Conservation (phyloP, 2,329 filamentous ascomycete genomes). For the Diaporthe citrichinensis region DNA sequence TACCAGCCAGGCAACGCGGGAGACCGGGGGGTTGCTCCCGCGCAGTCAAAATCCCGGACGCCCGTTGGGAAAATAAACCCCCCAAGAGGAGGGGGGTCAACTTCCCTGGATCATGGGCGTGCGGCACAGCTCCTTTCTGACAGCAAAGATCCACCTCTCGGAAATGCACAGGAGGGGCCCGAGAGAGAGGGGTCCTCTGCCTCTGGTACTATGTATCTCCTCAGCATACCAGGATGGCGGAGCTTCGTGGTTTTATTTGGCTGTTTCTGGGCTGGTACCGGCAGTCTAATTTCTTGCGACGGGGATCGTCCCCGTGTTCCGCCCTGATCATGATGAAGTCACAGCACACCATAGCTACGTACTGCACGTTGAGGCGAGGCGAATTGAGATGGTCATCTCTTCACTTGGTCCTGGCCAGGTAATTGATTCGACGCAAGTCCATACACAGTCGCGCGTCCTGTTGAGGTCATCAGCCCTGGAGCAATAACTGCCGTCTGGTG, state of each 20-base stretch:
- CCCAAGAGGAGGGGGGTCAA: too few relatives aligned
- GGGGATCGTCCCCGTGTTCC: not conserved
- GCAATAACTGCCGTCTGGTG: conserved; percentile 6
- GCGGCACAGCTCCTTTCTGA: conserved; percentile 18
- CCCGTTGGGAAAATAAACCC: conserved; percentile 9
- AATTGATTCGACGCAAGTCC: not conserved
- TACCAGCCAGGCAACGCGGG: not conserved
- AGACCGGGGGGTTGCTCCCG: conserved; percentile 14
- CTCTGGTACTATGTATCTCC: not conserved
- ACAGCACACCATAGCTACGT: conserved; percentile 1
- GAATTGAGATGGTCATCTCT: not conserved
- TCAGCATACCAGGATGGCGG: conserved; percentile 11
- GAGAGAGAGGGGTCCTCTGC: not conserved
- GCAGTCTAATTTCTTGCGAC: conserved; percentile 6
- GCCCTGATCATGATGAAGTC: conserved; percentile 10
- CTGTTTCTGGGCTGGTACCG: not conserved
- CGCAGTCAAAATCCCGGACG: not conserved
- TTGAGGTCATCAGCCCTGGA: not conserved
- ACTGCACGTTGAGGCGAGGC: not conserved
- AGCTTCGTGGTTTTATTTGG: not conserved
- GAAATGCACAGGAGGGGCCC: conserved; percentile 31
- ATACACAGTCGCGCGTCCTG: not conserved
- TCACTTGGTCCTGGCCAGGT: not conserved
- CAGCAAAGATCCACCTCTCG: conserved; percentile 20
- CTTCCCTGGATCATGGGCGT: not conserved